Evolutionary conservation across 2,329 filamentous ascomycete species (phyloP).

Genomic region (Keithomyces neogunnii): DNA sequence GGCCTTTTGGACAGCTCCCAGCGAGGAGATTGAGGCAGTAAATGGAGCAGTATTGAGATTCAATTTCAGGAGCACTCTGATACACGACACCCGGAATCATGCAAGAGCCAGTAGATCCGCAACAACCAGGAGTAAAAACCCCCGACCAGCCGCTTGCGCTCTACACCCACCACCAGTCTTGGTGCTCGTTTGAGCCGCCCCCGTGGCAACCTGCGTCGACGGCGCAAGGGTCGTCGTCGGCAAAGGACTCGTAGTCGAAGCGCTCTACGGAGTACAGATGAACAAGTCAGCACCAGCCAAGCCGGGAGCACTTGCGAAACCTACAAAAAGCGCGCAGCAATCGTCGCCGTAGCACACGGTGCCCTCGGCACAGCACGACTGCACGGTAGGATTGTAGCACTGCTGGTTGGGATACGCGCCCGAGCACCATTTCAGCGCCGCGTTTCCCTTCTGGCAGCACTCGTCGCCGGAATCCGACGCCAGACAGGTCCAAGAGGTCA

Average conservation of each 20-base stretch:
- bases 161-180: too few relatives aligned
- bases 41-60: too few relatives aligned
- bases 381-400: not conserved
- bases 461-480: not conserved
- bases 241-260: not conserved
- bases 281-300: not conserved
- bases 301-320: not conserved
- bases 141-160: too few relatives aligned
- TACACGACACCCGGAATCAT: too few relatives aligned
- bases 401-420: not conserved
- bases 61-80: too few relatives aligned
- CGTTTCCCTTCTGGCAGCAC: not conserved
- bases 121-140: too few relatives aligned
- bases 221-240: not conserved
- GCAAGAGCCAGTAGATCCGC: too few relatives aligned
- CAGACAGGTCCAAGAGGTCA: not conserved
- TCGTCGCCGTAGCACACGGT: not conserved
- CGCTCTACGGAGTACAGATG: not conserved
- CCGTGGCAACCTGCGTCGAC: not conserved
- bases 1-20: too few relatives aligned
- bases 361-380: not conserved
- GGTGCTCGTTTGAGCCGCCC: too few relatives aligned
- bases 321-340: constrained; percentile 1
- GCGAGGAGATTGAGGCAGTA: too few relatives aligned
- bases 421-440: not conserved